Evolutionary conservation across 2,329 filamentous ascomycete species (phyloP).

Genomic region (Coniella lustricola): DNA sequence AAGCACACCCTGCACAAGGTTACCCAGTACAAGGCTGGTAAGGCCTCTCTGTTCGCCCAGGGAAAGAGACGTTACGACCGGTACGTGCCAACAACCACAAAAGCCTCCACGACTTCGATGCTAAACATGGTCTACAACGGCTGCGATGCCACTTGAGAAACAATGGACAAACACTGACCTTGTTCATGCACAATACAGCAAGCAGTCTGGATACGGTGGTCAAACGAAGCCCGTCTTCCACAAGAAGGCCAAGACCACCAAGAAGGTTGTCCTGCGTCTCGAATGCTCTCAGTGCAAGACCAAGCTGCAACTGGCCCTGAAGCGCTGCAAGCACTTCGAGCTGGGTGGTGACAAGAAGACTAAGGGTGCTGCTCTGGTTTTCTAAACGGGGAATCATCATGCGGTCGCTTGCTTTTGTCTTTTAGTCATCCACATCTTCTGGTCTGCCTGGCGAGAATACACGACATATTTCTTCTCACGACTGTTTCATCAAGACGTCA

Average conservation of each 20-base stretch:
- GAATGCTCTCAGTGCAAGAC: conserved; percentile 98
- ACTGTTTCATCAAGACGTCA: conserved; percentile 12
- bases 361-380: conserved; percentile 99
- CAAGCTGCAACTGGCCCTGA: conserved; percentile 94
- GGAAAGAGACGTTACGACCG: conserved; percentile 99
- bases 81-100: conserved; percentile 11
- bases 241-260: conserved; percentile 99
- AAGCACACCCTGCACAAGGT: conserved; percentile 76
- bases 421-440: conserved; percentile 15
- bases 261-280: conserved; percentile 98
- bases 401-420: conserved; percentile 8
- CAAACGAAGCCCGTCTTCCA: conserved; percentile 99
- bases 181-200: conserved; percentile 8
- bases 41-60: conserved; percentile 49
- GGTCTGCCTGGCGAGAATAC: conserved; percentile 14
- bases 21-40: conserved; percentile 75
- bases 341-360: conserved; percentile 99
- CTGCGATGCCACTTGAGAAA: neutral
- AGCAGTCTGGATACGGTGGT: conserved; percentile 84
- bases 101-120: neutral
- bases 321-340: conserved; percentile 99
- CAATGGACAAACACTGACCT: neutral
- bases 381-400: conserved; percentile 59
- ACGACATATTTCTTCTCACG: conserved; percentile 13
- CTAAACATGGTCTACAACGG: neutral